Conservation (phyloP, 805 yeast species). For the Zygoascus flipseniorum region DNA sequence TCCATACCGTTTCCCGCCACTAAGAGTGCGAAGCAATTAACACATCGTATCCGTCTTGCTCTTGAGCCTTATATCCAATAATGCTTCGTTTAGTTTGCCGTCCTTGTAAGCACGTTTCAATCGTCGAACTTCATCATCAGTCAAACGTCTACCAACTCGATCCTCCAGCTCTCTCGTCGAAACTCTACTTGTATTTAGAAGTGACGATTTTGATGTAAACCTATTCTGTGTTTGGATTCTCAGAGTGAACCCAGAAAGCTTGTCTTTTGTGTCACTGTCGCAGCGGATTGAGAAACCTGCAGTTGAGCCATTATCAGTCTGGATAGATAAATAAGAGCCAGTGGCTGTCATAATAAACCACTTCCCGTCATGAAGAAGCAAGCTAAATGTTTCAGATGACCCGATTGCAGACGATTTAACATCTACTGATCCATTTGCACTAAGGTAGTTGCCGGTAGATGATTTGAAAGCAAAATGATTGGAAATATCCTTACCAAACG, state of each 20-base stretch:
- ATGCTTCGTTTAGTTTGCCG: slow-evolving; percentile 33
- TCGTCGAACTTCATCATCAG: slow-evolving; percentile 13
- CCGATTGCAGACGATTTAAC: slow-evolving; percentile 31
- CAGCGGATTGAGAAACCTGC: slow-evolving; percentile 16
- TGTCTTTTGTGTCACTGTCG: slow-evolving; percentile 11
- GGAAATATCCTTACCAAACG: slow-evolving; percentile 9
- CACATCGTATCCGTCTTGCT: slow-evolving; percentile 25
- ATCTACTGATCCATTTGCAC: slow-evolving; percentile 16
- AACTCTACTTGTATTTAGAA: slow-evolving; percentile 7
- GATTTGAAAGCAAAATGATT: slow-evolving; percentile 24
- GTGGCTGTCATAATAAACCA: slow-evolving; percentile 19
- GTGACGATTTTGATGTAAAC: slow-evolving; percentile 8
- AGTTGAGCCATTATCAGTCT: slow-evolving; percentile 7
- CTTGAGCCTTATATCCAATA: slow-evolving; percentile 26
- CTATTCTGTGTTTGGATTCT: slow-evolving; percentile 23
- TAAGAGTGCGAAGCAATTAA: slow-evolving; percentile 2
- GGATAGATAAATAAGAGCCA: slow-evolving; percentile 11
- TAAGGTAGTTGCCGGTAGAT: slow-evolving; percentile 24
- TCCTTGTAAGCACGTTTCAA: slow-evolving; percentile 21
- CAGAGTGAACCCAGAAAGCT: slow-evolving; percentile 7
- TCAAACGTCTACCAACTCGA: slow-evolving; percentile 21
- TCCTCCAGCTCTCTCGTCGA: slow-evolving; percentile 20
- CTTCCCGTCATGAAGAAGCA: slow-evolving; percentile 12
- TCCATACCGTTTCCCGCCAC: too few relatives aligned
- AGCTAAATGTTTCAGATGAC: slow-evolving; percentile 22